A percentile compares a stretch with the other conserved stretches of the same genome.
These are phyloP conservation scores for Mycocentrospora acerina DNA, from an alignment of 2,329 filamentous ascomycete species.

Conservation along the genomic window DNA sequence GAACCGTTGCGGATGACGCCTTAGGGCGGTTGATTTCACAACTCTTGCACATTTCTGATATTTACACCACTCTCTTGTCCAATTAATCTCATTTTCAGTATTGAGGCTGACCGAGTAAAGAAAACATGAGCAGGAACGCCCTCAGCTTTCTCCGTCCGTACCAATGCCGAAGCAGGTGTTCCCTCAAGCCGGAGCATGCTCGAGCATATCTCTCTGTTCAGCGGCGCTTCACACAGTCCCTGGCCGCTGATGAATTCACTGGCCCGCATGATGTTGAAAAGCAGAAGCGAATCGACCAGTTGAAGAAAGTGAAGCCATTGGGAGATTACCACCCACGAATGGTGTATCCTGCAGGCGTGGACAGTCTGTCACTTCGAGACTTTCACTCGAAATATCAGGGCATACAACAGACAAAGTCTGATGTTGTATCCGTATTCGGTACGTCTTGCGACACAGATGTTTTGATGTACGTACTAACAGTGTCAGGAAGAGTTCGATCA, in stretches of 20 bases:
- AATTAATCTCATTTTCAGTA: conserved; percentile 1
- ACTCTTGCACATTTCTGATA: conserved; percentile 41
- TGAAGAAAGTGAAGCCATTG: conserved; percentile 53
- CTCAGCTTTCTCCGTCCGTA: conserved; percentile 60
- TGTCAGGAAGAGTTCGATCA: conserved; percentile 70
- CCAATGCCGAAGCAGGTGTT: conserved; percentile 47
- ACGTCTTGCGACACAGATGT: conserved; percentile 9
- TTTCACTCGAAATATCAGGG: conserved; percentile 34
- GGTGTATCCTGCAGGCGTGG: conserved; percentile 13
- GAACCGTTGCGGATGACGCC: conserved; percentile 71
- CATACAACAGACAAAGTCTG: conserved; percentile 25
- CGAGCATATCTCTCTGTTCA: conserved; percentile 53
- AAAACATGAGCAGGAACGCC: conserved; percentile 49
- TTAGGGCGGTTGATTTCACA: conserved; percentile 55
- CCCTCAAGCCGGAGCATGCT: conserved; percentile 47
- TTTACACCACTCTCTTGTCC: neutral
- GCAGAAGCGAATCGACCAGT: conserved; percentile 57
- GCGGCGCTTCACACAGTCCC: conserved; percentile 27
- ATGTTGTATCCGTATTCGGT: conserved; percentile 41
- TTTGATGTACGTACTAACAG: conserved; percentile 23
- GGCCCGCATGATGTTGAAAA: conserved; percentile 48
- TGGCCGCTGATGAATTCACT: conserved; percentile 23
- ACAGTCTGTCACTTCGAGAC: conserved; percentile 25
- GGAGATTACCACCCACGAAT: conserved; percentile 59
- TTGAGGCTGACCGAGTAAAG: conserved; percentile 40